A percentile compares a stretch with the other conserved stretches of the same genome.
Evolutionary conservation across 108 stramenopile species (phyloP).

Genomic region (Cyclostephanos tholiformis): DNA sequence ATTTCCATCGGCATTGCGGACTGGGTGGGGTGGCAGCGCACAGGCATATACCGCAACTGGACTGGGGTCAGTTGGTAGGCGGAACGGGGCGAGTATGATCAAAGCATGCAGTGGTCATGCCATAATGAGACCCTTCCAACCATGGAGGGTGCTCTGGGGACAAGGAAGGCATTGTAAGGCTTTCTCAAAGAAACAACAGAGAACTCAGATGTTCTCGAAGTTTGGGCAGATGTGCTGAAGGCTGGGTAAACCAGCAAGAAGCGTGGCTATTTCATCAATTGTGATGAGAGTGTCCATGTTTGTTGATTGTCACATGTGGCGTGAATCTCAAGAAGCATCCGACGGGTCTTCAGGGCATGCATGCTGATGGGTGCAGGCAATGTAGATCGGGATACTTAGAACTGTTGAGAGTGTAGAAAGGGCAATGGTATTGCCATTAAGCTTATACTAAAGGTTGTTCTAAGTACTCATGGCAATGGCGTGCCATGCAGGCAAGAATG

Average conservation of each 20-base stretch:
- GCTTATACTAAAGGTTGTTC: too few relatives aligned
- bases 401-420: too few relatives aligned
- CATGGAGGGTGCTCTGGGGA: not conserved
- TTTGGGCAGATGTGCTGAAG: not conserved
- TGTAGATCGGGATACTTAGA: not conserved
- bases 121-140: not conserved
- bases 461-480: too few relatives aligned
- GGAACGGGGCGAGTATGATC: not conserved
- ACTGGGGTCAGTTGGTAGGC: not conserved
- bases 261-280: not conserved
- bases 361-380: too few relatives aligned
- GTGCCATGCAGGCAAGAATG: too few relatives aligned
- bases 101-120: not conserved
- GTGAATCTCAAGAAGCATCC: not conserved
- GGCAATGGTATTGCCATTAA: too few relatives aligned
- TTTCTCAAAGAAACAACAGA: not conserved
- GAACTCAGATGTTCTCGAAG: not conserved
- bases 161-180: not conserved
- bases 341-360: not conserved
- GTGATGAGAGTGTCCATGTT: not conserved
- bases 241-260: too few relatives aligned
- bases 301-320: not conserved
- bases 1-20: too few relatives aligned
- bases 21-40: not conserved
- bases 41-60: not conserved